A percentile compares a stretch with the other conserved stretches of the same genome.
These are phyloP conservation scores for Aspergillus fumigatiaffinis DNA, from an alignment of 2,329 filamentous ascomycete species.

Conservation along the genomic window DNA sequence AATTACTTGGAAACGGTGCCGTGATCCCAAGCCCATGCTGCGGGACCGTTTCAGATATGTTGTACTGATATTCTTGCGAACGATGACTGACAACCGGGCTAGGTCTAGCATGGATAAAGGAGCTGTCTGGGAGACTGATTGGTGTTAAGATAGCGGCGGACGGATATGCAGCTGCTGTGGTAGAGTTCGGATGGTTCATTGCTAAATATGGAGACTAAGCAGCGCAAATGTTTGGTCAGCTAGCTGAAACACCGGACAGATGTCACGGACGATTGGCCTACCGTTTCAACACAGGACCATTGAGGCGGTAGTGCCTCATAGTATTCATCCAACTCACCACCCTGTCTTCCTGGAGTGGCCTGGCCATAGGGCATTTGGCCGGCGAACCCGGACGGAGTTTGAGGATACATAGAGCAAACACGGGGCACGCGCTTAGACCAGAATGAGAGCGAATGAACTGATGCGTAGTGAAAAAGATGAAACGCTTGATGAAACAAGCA, in stretches of 20 bases:
- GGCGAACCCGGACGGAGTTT: slow-evolving; percentile 15
- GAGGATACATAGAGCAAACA: slow-evolving; percentile 23
- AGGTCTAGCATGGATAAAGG: slow-evolving; percentile 26
- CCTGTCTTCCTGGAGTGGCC: slow-evolving; percentile 15
- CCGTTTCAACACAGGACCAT: slow-evolving; percentile 29
- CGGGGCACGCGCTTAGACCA: slow-evolving; percentile 3
- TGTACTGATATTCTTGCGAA: slow-evolving; percentile 36
- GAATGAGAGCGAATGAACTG: background rate
- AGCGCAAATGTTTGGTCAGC: slow-evolving; percentile 6
- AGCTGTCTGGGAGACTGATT: slow-evolving; percentile 36
- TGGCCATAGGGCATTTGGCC: slow-evolving; percentile 26
- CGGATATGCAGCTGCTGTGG: slow-evolving; percentile 26
- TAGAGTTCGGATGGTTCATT: slow-evolving; percentile 28
- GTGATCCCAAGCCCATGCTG: slow-evolving; percentile 38
- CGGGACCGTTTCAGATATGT: slow-evolving; percentile 24
- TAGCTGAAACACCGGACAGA: slow-evolving; percentile 3
- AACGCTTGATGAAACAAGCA: slow-evolving; percentile 20
- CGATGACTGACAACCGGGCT: slow-evolving; percentile 36
- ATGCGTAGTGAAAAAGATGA: slow-evolving; percentile 18
- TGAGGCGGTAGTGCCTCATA: slow-evolving; percentile 24
- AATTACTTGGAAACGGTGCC: slow-evolving; percentile 29
- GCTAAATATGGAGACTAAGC: slow-evolving; percentile 24
- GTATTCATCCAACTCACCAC: slow-evolving; percentile 26
- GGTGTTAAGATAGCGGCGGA: slow-evolving; percentile 32
- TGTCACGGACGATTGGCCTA: slow-evolving; percentile 18